Percentiles rank a stretch among this genome's conserved stretches.
phyloP scores from a whole-genome alignment of 1,139 yeast genomes.

The Candida neerlandica region DNA sequence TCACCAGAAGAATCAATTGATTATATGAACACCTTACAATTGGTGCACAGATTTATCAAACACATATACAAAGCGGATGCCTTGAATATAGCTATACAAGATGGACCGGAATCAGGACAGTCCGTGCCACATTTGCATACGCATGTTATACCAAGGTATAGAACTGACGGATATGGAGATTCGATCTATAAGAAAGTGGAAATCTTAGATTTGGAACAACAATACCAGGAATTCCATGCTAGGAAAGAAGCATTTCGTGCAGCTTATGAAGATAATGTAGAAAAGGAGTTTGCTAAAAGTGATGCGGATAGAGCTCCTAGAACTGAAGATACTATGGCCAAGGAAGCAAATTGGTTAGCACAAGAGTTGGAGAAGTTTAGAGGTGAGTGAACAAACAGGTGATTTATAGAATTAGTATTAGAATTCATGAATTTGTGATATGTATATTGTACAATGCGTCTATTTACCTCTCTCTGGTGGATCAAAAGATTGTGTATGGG shows the following conservation, averaged over 20 bases:
- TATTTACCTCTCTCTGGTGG: too few relatives aligned
- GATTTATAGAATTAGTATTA: too few relatives aligned
- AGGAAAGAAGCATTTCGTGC: conserved; percentile 26
- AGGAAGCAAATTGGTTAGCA: conserved; percentile 59
- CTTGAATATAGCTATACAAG: conserved; percentile 87
- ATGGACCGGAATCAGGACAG: conserved; percentile 95
- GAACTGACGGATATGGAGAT: conserved; percentile 62
- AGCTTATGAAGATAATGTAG: conserved; percentile 6
- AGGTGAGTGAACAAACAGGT: too few relatives aligned
- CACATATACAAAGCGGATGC: conserved; percentile 74
- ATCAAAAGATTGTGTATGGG: too few relatives aligned
- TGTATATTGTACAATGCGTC: too few relatives aligned
- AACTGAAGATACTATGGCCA: conserved; percentile 59
- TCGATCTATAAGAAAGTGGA: conserved; percentile 63
- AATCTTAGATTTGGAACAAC: conserved; percentile 34
- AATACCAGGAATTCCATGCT: conserved; percentile 32
- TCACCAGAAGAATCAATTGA: conserved; percentile 73
- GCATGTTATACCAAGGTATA: conserved; percentile 83
- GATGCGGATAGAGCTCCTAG: conserved; percentile 56
- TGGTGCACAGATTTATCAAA: conserved; percentile 66
- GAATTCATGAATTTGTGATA: too few relatives aligned
- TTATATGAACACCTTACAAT: conserved; percentile 75
- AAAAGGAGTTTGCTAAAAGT: conserved; percentile 26
- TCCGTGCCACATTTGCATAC: conserved; percentile 92
- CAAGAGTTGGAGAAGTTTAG: conserved; percentile 39